Base-by-base conservation (phyloP, 176 grass and related monocot species). In the Triticum timopheevii region DNA sequence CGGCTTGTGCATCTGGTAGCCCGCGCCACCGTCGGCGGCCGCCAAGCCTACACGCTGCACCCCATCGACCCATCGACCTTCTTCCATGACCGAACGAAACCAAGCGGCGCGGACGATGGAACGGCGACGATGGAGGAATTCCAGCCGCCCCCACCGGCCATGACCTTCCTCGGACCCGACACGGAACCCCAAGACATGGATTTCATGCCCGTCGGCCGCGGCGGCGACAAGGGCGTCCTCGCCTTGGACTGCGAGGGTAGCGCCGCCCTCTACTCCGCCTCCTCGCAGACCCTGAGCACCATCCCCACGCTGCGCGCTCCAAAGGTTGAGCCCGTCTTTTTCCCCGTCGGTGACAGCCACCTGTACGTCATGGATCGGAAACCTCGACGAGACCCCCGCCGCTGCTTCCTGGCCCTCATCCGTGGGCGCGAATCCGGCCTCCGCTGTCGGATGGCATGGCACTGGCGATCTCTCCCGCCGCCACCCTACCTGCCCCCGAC, bases 391-490 rank as follows among this genome's bases (percentile, higher is more conserved):
- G 47, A 50, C 24, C 2, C 6, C 36, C 44, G 72, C 23, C 72
- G 47, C 13, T 50, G 42, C 72, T 75, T 75, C 42, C 23, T 17
- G 24, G 42, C 72, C 23, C 72, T 75, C 42, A 3, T 75, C 2
- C 40, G 44, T 13, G 40, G 71, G 6, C 71, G 10, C 40, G n/a
- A n/a, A 6, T 6, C 70, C n/a, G 22, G 12, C 38, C 10, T 39
- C 38, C 5, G 39, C 22, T 11, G 1, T 0, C 5, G 19, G 3
- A 25, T 13, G n/a, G 72, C 27, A 42, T 75, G 72, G 72, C n/a
- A 75, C 71, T 74, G 71, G 71, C 71, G 36, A 39, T 74, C 39
- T 4, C 71, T 74, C n/a, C 6, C 71, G 71, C 39, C 72, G 42
- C 72, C 40, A 8, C 42, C 72, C 22, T 69, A 69, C 30, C 15